Evolutionary conservation across 352 stramenopile species (phyloP).

Genomic region (Thalassiosira mediterranea): DNA sequence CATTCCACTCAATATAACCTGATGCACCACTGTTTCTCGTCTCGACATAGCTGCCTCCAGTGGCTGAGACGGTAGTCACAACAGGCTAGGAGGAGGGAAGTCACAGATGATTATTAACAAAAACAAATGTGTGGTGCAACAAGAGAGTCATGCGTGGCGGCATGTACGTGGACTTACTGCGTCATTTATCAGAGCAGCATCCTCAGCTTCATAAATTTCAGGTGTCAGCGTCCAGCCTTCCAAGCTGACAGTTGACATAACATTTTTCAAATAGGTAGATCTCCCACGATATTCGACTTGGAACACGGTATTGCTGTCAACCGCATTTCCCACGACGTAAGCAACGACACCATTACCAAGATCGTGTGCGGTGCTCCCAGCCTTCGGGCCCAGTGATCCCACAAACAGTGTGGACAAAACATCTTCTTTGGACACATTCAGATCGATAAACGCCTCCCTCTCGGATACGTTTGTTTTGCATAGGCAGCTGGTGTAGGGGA

Average conservation of each 20-base stretch:
- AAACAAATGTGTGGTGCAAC: too few species aligned
- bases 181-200: too few species aligned
- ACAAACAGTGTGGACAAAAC: conserved; percentile 56
- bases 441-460: conserved; percentile 46
- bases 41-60: not conserved
- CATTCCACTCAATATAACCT: conserved; percentile 1
- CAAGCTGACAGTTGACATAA: not conserved
- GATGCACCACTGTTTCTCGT: not conserved
- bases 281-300: not conserved
- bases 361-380: not conserved
- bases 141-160: too few species aligned
- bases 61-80: not conserved
- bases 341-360: not conserved
- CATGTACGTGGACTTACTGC: too few species aligned
- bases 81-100: too few species aligned
- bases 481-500: conserved; percentile 41
- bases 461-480: conserved; percentile 45
- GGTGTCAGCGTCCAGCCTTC: not conserved
- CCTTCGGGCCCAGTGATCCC: conserved; percentile 40
- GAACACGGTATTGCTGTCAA: conserved; percentile 12
- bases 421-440: conserved; percentile 30
- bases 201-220: not conserved
- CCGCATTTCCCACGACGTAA: conserved; percentile 11
- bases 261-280: not conserved
- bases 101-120: too few species aligned